Base-by-base conservation (phyloP, 495 filamentous ascomycete species). In the Podospora tetraspora region DNA sequence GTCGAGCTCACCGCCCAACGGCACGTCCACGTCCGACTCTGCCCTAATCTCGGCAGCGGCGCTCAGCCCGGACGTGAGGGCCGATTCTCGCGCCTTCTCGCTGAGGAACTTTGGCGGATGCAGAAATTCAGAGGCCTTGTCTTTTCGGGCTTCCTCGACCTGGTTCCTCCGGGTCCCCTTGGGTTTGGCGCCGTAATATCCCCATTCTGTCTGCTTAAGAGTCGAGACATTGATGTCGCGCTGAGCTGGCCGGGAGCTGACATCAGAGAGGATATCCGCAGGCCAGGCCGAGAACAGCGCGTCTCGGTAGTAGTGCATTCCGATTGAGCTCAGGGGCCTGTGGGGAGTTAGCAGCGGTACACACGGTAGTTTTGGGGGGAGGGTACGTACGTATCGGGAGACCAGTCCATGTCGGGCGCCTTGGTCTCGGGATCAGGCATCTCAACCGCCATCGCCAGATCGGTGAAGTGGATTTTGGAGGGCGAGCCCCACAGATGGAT, bases 301-400 rank as follows among this genome's bases (percentile, higher is more conserved):
- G 67, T 98, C 94, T 52, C 92, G 87, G 75, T 98, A 98, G 78
- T 91, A 96, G 0, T 95, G 95, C 87, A 99, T 91, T 16, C 95
- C 95, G 66, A 97, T 82, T 63, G 87, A 85, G 77, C 88, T 97
- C 68, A 97, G 76, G 2, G 95, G 93, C 12, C 90, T 94, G 58
- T 25, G 21, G 61, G 16, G 34, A 62, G 37, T 30, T 60, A 64
- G 77, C 73, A 67, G 30, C 21, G 7, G 37, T 12, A 67, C 61
- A 25, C 19, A 25, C 34, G 52, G 19, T 57, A 57, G 67, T 8
- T 34, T 5, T 56, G 13, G 34, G 21, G 57, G 63, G 61, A n/a
- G 27, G 5, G 27, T 19, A 84, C 87, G 79, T 76, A 91, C 86
- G 83, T 84, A 43, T 97, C 91, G 11, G 83, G 76, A 22, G 86